Percentiles rank a stretch among this genome's conserved stretches.
Evolutionary conservation across 2,329 filamentous ascomycete species (phyloP).

Genomic region (Colletotrichum caudatum): DNA sequence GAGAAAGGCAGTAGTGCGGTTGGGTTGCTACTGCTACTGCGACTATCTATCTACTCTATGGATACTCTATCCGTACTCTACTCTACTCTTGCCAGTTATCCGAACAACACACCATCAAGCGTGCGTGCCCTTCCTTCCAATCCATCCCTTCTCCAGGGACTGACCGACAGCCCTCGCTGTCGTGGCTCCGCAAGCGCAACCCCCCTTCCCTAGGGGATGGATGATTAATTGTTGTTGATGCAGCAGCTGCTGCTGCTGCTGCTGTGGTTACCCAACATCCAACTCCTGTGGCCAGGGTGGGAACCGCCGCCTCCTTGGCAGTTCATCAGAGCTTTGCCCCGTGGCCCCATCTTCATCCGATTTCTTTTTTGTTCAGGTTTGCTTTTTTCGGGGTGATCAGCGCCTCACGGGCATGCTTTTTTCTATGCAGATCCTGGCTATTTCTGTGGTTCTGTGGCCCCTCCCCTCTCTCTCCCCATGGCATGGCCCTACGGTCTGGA

Average conservation of each 20-base stretch:
- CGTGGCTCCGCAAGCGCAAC: neutral
- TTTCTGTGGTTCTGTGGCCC: constrained; percentile 32
- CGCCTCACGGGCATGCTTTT: constrained; percentile 29
- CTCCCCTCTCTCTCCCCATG: neutral
- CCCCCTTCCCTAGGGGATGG: too few relatives aligned
- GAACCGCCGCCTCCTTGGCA: constrained; percentile 16
- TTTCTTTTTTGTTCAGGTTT: constrained; percentile 13
- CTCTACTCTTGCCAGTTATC: constrained; percentile 7
- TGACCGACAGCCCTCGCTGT: constrained; percentile 7
- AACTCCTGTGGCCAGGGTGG: constrained; percentile 5
- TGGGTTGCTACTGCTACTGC: constrained; percentile 19
- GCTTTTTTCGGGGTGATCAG: constrained; percentile 25
- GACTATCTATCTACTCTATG: neutral
- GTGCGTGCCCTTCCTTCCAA: constrained; percentile 20
- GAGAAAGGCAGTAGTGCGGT: constrained; percentile 34
- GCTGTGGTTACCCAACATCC: neutral
- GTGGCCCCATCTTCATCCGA: constrained; percentile 16
- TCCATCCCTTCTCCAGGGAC: neutral
- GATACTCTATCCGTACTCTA: too few relatives aligned
- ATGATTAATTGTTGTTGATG: too few relatives aligned
- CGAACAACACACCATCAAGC: neutral
- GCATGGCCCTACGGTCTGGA: constrained; percentile 19
- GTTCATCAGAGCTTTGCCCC: constrained; percentile 31
- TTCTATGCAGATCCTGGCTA: constrained; percentile 20
- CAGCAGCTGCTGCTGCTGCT: too few relatives aligned